A percentile compares a stretch with the other conserved stretches of the same genome.
Conservation (phyloP, 2,329 filamentous ascomycete genomes). For the Colletotrichum brevisporum region DNA sequence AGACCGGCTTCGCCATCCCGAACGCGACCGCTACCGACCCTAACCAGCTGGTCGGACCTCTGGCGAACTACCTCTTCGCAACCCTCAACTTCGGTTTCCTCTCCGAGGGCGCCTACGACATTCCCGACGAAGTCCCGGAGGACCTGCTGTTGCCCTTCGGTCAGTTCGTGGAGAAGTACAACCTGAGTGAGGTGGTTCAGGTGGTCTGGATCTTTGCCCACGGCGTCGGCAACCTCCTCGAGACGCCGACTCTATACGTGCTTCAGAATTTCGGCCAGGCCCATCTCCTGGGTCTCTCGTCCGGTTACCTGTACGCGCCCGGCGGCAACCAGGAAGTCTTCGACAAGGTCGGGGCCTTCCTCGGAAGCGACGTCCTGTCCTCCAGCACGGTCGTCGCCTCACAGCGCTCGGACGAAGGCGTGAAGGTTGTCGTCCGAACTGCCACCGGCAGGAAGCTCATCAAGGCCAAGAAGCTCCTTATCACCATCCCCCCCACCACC, state of each 20-base stretch:
- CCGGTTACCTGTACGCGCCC: constrained; percentile 51
- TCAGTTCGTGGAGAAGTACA: constrained; percentile 36
- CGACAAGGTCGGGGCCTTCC: constrained; percentile 43
- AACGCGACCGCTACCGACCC: constrained; percentile 37
- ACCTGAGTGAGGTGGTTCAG: constrained; percentile 26
- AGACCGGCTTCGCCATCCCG: constrained; percentile 36
- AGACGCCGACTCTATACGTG: constrained; percentile 55
- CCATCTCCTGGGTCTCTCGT: constrained; percentile 45
- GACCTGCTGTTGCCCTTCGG: constrained; percentile 49
- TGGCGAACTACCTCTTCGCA: constrained; percentile 30
- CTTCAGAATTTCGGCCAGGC: constrained; percentile 51
- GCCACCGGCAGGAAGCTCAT: constrained; percentile 47
- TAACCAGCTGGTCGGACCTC: constrained; percentile 18
- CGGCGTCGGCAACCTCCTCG: constrained; percentile 57
- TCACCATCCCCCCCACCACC: constrained; percentile 46
- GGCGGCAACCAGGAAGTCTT: constrained; percentile 48
- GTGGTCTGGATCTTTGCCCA: constrained; percentile 52
- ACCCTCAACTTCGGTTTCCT: constrained; percentile 34
- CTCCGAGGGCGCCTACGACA: constrained; percentile 46
- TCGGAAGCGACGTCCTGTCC: constrained; percentile 48
- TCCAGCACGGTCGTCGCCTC: constrained; percentile 44
- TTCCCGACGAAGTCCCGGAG: constrained; percentile 51
- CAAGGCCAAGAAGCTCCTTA: constrained; percentile 49
- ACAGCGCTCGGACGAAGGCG: constrained; percentile 40
- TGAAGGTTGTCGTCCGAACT: constrained; percentile 46